phyloP scores from a whole-genome alignment of 805 yeast species.

The Wickerhamiella slavikovae region DNA sequence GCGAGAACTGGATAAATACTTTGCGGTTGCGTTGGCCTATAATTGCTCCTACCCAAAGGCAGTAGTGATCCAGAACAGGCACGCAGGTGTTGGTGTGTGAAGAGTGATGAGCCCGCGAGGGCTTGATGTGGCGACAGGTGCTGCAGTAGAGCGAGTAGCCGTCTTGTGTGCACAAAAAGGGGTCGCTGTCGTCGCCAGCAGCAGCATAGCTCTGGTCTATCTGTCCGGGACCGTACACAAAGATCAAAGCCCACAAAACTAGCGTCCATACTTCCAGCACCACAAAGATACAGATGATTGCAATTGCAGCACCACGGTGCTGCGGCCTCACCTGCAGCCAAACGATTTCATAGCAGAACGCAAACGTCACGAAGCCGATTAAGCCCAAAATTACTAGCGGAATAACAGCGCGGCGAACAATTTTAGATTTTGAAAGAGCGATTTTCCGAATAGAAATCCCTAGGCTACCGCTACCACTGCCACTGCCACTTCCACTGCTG shows the following conservation, averaged over 20 bases:
- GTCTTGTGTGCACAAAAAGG: slow-evolving; percentile 43
- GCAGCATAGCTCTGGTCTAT: slow-evolving; percentile 11
- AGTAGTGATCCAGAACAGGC: slow-evolving; percentile 64
- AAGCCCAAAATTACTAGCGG: slow-evolving; percentile 4
- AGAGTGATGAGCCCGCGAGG: slow-evolving; percentile 54
- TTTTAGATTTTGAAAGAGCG: not conserved
- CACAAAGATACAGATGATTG: slow-evolving; percentile 18
- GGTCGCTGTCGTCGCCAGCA: slow-evolving; percentile 4
- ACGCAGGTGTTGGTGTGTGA: slow-evolving; percentile 34
- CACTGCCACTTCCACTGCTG: too few relatives aligned
- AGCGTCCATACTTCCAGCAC: slow-evolving; percentile 14
- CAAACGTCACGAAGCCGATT: slow-evolving; percentile 25
- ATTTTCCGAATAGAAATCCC: not conserved
- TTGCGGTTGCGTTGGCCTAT: slow-evolving; percentile 51
- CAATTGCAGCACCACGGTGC: slow-evolving; percentile 17
- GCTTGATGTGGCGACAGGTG: slow-evolving; percentile 41
- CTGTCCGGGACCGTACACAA: slow-evolving; percentile 39
- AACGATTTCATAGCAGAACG: slow-evolving; percentile 25
- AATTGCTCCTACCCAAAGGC: slow-evolving; percentile 54
- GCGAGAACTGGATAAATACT: slow-evolving; percentile 33
- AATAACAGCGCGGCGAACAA: slow-evolving; percentile 1
- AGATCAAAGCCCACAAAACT: slow-evolving; percentile 26
- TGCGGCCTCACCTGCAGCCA: slow-evolving; percentile 17
- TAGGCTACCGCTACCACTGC: too few relatives aligned
- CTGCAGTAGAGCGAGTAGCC: slow-evolving; percentile 71